These are phyloP conservation scores for Fusarium longipes DNA, from an alignment of 2,329 filamentous ascomycete genomes.

Conservation along the genomic window DNA sequence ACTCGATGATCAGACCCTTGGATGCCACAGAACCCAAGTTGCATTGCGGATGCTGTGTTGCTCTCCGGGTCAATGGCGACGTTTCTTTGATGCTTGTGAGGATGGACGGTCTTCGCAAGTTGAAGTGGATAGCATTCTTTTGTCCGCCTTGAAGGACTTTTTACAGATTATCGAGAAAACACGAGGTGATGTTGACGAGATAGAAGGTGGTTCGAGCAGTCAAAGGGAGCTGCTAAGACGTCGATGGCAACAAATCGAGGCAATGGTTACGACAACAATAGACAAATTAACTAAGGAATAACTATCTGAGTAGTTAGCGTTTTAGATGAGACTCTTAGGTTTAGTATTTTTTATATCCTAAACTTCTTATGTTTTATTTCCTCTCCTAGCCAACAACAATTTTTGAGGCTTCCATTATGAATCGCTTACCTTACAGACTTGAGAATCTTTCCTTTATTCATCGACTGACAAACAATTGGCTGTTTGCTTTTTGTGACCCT, in stretches of 20 bases:
- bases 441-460: too few relatives aligned
- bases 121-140: conserved; percentile 53
- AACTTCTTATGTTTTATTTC: too few relatives aligned
- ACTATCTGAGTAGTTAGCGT: background rate
- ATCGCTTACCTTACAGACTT: too few relatives aligned
- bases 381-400: too few relatives aligned
- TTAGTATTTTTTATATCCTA: too few relatives aligned
- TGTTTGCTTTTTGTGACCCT: too few relatives aligned
- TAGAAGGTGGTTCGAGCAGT: conserved; percentile 45
- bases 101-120: conserved; percentile 59
- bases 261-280: conserved; percentile 53
- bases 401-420: too few relatives aligned
- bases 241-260: conserved; percentile 59
- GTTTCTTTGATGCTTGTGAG: conserved; percentile 56
- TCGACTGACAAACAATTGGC: too few relatives aligned
- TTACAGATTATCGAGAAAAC: conserved; percentile 47
- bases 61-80: conserved; percentile 52
- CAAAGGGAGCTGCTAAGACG: conserved; percentile 54
- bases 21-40: conserved; percentile 65
- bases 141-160: conserved; percentile 54
- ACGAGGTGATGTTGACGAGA: conserved; percentile 48
- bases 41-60: conserved; percentile 57
- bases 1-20: conserved; percentile 51
- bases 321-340: too few relatives aligned
- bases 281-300: conserved; percentile 15